Evolutionary conservation across 2,329 filamentous ascomycete genomes (phyloP).

Genomic region (Phyllosticta citriasiana): DNA sequence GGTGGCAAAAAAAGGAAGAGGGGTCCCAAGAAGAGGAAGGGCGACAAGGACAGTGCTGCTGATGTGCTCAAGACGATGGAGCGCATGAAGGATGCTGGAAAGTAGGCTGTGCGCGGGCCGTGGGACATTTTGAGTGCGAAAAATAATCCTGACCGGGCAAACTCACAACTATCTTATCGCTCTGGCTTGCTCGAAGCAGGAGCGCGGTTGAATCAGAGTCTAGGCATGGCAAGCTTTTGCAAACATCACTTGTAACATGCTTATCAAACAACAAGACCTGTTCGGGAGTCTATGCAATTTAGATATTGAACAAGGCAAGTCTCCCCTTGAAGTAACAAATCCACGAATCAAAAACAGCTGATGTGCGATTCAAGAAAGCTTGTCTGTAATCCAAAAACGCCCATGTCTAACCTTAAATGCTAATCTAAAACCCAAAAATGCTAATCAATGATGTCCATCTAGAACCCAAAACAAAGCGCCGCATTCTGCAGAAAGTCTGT

Average conservation of each 20-base stretch:
- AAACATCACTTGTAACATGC: too few relatives aligned
- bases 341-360: too few relatives aligned
- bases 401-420: too few relatives aligned
- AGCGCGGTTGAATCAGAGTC: too few relatives aligned
- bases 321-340: too few relatives aligned
- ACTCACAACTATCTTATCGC: not conserved
- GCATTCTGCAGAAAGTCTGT: not conserved
- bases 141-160: not conserved
- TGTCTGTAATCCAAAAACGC: too few relatives aligned
- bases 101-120: not conserved
- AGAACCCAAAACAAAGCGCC: not conserved
- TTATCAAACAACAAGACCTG: too few relatives aligned
- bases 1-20: constrained; percentile 58
- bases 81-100: constrained; percentile 36
- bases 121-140: not conserved
- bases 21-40: constrained; percentile 64
- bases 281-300: too few relatives aligned
- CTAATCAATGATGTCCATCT: not conserved
- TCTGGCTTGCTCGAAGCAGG: not conserved
- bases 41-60: constrained; percentile 64
- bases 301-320: too few relatives aligned
- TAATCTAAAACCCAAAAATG: too few relatives aligned
- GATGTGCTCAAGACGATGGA: constrained; percentile 77
- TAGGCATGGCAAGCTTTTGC: too few relatives aligned
- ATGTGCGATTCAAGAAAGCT: too few relatives aligned